These are phyloP conservation scores for Cyberlindnera americana DNA, from an alignment of 805 yeast species.

Conservation along the genomic window DNA sequence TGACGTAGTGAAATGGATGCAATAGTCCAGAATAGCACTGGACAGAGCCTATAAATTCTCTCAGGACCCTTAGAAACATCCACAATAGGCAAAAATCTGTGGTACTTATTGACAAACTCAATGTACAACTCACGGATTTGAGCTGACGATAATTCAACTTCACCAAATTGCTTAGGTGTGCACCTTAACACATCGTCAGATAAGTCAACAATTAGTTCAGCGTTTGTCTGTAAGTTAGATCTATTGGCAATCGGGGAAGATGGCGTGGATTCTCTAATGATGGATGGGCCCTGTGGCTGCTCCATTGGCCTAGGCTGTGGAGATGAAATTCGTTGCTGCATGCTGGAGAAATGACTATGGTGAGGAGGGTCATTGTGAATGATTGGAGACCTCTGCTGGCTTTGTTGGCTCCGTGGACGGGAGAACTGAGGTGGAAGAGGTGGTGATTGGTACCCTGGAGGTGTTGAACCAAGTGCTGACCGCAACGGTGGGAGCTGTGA, in stretches of 20 bases:
- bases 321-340: not conserved
- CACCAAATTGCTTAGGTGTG: slow-evolving; percentile 68
- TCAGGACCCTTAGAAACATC: slow-evolving; percentile 83
- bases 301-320: not conserved
- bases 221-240: slow-evolving; percentile 8
- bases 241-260: slow-evolving; percentile 9
- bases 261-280: slow-evolving; percentile 23
- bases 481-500: slow-evolving; percentile 14
- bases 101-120: slow-evolving; percentile 76
- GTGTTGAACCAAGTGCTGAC: slow-evolving; percentile 7
- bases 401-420: slow-evolving; percentile 2
- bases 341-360: not conserved
- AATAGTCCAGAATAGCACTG: slow-evolving; percentile 91
- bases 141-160: slow-evolving; percentile 55
- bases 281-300: slow-evolving; percentile 21
- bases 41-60: slow-evolving; percentile 70
- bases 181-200: slow-evolving; percentile 44
- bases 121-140: slow-evolving; percentile 59
- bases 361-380: not conserved
- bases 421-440: slow-evolving; percentile 10
- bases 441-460: slow-evolving; percentile 10
- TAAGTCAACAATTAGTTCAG: slow-evolving; percentile 21
- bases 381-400: slow-evolving; percentile 5
- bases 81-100: slow-evolving; percentile 83
- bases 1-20: slow-evolving; percentile 82